A percentile compares a stretch with the other conserved stretches of the same genome.
Evolutionary conservation across 163 green algal genomes (phyloP).

Genomic region (Chlamydomonas reinhardtii): DNA sequence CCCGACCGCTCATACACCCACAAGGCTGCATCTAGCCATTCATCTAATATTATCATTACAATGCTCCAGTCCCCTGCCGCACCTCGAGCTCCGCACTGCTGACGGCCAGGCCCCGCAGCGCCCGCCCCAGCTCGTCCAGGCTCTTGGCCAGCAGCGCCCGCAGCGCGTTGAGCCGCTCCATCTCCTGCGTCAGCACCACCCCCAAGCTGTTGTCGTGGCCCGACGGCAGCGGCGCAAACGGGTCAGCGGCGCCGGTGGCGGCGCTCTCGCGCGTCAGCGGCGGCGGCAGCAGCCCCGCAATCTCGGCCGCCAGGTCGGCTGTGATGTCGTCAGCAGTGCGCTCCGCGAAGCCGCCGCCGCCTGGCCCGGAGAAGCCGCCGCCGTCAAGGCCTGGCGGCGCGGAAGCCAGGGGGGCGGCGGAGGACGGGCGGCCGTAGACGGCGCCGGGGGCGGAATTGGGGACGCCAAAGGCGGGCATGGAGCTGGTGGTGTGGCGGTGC

Average conservation of each 20-base stretch:
- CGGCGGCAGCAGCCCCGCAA: slow-evolving; percentile 48
- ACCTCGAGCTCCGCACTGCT: slow-evolving; percentile 82
- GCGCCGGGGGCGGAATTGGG: too few species aligned
- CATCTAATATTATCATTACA: too few species aligned
- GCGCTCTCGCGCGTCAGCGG: slow-evolving; percentile 36
- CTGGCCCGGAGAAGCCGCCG: not conserved
- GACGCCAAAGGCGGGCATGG: too few species aligned
- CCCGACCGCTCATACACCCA: too few species aligned
- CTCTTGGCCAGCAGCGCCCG: slow-evolving; percentile 54
- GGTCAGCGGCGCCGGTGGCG: slow-evolving; percentile 5
- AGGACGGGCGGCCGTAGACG: not conserved
- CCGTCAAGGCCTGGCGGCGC: not conserved
- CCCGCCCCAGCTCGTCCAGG: slow-evolving; percentile 71
- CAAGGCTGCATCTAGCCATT: too few species aligned
- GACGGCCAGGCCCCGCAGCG: slow-evolving; percentile 77
- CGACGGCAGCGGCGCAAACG: slow-evolving; percentile 61
- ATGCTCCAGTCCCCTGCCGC: not conserved
- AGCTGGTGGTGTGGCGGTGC: too few species aligned
- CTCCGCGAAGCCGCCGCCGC: not conserved
- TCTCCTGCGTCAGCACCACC: slow-evolving; percentile 65
- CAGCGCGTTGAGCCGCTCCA: slow-evolving; percentile 60
- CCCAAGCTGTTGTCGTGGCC: slow-evolving; percentile 65
- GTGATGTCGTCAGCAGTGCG: slow-evolving; percentile 2
- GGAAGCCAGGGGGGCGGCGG: slow-evolving; percentile 1
- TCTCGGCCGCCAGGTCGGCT: slow-evolving; percentile 22